Evolutionary conservation across 306 rosid species (phyloP), one percentile per base, ranked within the genome.

Genomic region (Quercus mongolica): DNA sequence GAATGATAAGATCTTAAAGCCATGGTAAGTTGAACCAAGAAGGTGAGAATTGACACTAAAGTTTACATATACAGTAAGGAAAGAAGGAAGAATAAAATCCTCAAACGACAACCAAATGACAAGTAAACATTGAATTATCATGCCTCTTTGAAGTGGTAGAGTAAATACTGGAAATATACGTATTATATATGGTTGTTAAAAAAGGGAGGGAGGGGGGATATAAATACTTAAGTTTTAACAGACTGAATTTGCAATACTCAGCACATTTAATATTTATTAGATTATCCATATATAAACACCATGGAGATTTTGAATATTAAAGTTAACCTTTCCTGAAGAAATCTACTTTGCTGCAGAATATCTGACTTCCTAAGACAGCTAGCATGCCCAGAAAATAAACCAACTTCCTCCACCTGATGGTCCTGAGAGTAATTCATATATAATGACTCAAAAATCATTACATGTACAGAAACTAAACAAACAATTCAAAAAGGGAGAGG

Each of bases 311-410:
- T 69, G 70, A 77, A 69, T 26, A 57, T 51, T 44, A 74, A 20
- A 68, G 12, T 73, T 67, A 68, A 94, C 99, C 99, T 91, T 84
- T 89, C 91, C 77, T 85, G 87, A 49, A 87, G 91, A 86, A 86
- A 86, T 87, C 87, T 84, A 89, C 86, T 85, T 77, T 28, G 89
- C 74, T 85, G 83, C 85, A 84, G 83, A 52, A 68, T 51, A 49
- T 84, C 83, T 31, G 85, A 78, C 58, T 78, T 76, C 59, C 78
- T 67, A 56, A 63, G 69, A 81, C 55, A 55, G 80, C 65, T 82
- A 20, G 76, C 57, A 72, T 79, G 78, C 78, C 83, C 84, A 38
- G 75, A 76, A 58, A 59, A 73, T 54, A 75, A 61, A 70, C 69
- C 76, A 68, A 62, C 56, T 73, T 76, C 76, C 84, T 81, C 72